Conservation (phyloP, 2,329 filamentous ascomycete species). For the Cladosporium sp. region DNA sequence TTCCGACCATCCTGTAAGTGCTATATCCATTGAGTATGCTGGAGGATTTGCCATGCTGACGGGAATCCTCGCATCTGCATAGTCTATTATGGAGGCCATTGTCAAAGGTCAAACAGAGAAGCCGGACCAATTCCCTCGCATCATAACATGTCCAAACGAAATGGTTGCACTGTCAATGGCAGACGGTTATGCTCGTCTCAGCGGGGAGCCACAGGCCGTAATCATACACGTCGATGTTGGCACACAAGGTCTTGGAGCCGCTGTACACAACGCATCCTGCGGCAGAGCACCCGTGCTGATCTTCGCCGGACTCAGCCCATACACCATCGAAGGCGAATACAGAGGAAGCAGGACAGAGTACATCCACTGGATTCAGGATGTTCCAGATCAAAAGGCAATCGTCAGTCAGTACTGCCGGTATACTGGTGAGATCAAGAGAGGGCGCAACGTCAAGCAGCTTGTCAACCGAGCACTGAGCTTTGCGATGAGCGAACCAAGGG, state of each 20-base stretch:
- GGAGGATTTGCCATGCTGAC: background rate
- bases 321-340: constrained; percentile 72
- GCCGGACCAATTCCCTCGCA: constrained; percentile 61
- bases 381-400: constrained; percentile 76
- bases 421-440: constrained; percentile 75
- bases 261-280: constrained; percentile 73
- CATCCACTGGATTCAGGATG: constrained; percentile 83
- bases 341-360: constrained; percentile 75
- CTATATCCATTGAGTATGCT: too few species aligned
- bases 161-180: constrained; percentile 85
- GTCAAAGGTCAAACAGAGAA: constrained; percentile 69
- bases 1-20: constrained; percentile 58
- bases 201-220: constrained; percentile 68
- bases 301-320: constrained; percentile 73
- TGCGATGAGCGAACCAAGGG: constrained; percentile 69
- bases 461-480: constrained; percentile 82
- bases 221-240: constrained; percentile 80
- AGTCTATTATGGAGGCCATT: constrained; percentile 72
- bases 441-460: constrained; percentile 82
- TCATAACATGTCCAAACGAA: constrained; percentile 79
- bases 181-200: constrained; percentile 71
- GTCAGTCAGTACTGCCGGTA: constrained; percentile 83
- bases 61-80: background rate
- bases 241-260: constrained; percentile 72
- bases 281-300: constrained; percentile 72